phyloP scores from a whole-genome alignment of 306 rosid genomes.

The Cicer arietinum region DNA sequence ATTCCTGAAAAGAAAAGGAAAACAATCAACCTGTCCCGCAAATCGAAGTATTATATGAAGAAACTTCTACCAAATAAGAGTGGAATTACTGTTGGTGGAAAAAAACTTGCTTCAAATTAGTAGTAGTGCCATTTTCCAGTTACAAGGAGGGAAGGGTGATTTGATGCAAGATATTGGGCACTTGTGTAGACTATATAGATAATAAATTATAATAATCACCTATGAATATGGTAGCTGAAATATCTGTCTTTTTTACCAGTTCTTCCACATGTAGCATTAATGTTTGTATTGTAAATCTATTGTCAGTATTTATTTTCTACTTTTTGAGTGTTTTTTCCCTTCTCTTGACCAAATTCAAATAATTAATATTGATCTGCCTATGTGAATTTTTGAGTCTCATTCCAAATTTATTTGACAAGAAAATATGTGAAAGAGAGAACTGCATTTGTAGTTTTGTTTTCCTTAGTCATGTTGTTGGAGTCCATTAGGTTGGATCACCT shows the following conservation, averaged over 20 bases:
- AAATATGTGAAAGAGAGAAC: background rate
- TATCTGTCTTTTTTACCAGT: constrained; percentile 2
- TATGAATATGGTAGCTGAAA: constrained; percentile 13
- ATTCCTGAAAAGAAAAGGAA: constrained; percentile 77
- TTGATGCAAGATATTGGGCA: constrained; percentile 29
- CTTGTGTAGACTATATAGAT: constrained; percentile 14
- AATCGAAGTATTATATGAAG: constrained; percentile 90
- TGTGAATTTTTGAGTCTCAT: background rate
- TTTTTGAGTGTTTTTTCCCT: too few species aligned
- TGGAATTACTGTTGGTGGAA: constrained; percentile 64
- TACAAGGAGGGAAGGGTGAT: background rate
- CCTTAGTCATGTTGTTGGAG: background rate
- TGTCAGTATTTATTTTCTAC: constrained; percentile 1
- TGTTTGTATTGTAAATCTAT: background rate
- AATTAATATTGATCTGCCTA: background rate
- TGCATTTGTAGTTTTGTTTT: background rate
- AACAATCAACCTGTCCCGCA: constrained; percentile 83
- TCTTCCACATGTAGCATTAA: constrained; percentile 18
- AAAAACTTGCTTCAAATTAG: constrained; percentile 45
- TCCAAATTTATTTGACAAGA: background rate
- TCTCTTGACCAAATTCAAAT: background rate
- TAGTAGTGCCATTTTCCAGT: constrained; percentile 26
- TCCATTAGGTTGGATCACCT: background rate
- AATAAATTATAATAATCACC: background rate
- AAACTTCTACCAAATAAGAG: constrained; percentile 74